Percentiles rank a stretch among this genome's conserved stretches.
phyloP scores from a whole-genome alignment of 1,139 yeast genomes.

The Spathaspora sp. region DNA sequence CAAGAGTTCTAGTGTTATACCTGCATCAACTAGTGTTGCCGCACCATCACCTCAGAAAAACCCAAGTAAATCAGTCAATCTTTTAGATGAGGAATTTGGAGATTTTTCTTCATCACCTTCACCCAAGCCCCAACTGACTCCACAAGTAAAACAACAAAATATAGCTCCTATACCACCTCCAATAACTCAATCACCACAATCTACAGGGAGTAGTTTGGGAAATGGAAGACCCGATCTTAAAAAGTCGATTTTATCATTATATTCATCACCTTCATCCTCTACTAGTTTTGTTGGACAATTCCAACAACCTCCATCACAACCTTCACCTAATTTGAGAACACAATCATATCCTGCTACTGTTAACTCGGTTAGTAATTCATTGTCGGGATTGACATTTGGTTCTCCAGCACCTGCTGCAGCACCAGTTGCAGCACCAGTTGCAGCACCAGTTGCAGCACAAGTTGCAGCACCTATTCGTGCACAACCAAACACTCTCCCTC shows the following conservation, averaged over 20 bases:
- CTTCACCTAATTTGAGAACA: slow-evolving; percentile 10
- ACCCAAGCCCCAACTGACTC: slow-evolving; percentile 7
- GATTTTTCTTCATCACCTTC: slow-evolving; percentile 34
- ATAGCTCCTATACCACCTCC: slow-evolving; percentile 12
- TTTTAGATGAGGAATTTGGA: slow-evolving; percentile 45
- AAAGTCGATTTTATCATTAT: slow-evolving; percentile 84
- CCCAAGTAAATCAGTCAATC: slow-evolving; percentile 8
- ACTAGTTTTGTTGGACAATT: slow-evolving; percentile 29
- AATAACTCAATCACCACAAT: slow-evolving; percentile 27
- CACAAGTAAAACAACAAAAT: slow-evolving; percentile 7
- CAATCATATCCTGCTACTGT: slow-evolving; percentile 5
- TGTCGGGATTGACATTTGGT: slow-evolving; percentile 34
- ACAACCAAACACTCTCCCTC: too few species aligned
- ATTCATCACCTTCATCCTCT: slow-evolving; percentile 65
- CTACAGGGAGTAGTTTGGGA: slow-evolving; percentile 34
- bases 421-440: too few species aligned
- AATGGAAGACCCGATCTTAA: slow-evolving; percentile 61
- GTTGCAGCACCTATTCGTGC: neutral
- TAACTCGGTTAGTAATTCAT: slow-evolving; percentile 31
- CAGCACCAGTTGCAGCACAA: too few species aligned
- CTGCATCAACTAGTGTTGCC: neutral
- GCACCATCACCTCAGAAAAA: slow-evolving; percentile 6
- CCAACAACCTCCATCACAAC: slow-evolving; percentile 19
- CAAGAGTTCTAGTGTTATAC: neutral
- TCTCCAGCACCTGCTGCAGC: too few species aligned